Base-by-base conservation (phyloP, 768 basidiomycete species). In the Mycena rebaudengoi region DNA sequence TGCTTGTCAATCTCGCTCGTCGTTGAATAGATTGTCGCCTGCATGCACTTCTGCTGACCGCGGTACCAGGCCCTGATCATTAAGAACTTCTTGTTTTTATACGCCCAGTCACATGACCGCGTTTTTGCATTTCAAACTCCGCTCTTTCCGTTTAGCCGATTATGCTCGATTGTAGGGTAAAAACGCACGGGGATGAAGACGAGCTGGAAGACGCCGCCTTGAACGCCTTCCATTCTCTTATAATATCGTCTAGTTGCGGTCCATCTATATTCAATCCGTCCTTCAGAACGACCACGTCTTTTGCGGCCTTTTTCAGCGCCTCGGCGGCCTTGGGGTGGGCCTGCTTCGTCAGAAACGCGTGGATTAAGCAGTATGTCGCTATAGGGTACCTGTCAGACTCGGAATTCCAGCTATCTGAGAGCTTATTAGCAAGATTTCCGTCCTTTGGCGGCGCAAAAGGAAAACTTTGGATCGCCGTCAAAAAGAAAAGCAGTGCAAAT, bases 301-400 rank as follows among this genome's bases (percentile, higher is more conserved):
- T 88, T 21, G 85, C 91, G 25, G 91, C 91, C 67, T 89, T 91
- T 78, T 87, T 92, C 50, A 95, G 79, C 1, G 90, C 88, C 60
- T 84, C 80, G 10, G 94, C 94, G 8, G 87, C 91, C 69, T 92
- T 92, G 29, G 73, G 72, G 74, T 94, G 90, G 0, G 85, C 82
- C 46, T 83, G 86, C 70, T 87, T 85, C 60, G 75, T 80, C 35
- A 96, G 81, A 77, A 95, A 96, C 10, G 86, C 79, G 71, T 94
- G 85, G 60, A 96, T 88, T 50, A 94, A 77, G 68, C 86, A 84
- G 80, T 94, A 96, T 5, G 91, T 89, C 23, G 82, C 94, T 94
- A 70, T 21, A 63, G 41, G 37, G 51, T 37, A 53, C 30, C 23
- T 5, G 13, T 68, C 41, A 57, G 37, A 55, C 54, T 56, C 20